Evolutionary conservation across 2,329 filamentous ascomycete genomes (phyloP).

Genomic region (Diaporthe citrichinensis): DNA sequence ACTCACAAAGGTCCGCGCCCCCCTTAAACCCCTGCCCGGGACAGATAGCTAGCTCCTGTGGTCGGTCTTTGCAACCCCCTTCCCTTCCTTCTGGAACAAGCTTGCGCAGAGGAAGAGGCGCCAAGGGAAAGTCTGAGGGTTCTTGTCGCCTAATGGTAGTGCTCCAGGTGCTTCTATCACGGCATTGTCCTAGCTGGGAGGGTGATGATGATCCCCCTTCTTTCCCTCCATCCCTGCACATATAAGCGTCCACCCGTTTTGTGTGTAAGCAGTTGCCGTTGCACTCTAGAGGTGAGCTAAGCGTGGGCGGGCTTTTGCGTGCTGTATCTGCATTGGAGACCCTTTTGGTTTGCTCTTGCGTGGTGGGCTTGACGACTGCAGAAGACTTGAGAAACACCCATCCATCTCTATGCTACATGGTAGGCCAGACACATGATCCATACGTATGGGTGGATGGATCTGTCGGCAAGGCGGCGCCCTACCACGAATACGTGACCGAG

Average conservation of each 20-base stretch:
- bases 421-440: neutral
- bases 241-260: neutral
- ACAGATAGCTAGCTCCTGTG: neutral
- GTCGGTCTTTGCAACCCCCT: neutral
- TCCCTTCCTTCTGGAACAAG: constrained; percentile 20
- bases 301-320: neutral
- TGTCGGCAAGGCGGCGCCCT: neutral
- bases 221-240: neutral
- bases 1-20: neutral
- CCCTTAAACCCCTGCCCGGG: neutral
- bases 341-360: neutral
- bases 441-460: neutral
- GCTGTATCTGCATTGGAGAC: neutral
- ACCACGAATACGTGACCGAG: constrained; percentile 16
- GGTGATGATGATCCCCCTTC: neutral
- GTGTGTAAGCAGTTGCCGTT: neutral
- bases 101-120: constrained; percentile 9
- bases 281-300: neutral
- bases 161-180: neutral
- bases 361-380: neutral
- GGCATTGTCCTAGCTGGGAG: constrained; percentile 4
- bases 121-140: constrained; percentile 6
- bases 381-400: neutral
- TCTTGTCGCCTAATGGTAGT: too few relatives aligned
- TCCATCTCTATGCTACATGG: neutral